Conservation (phyloP, 2,329 filamentous ascomycete genomes). For the Orbilia javanica region DNA sequence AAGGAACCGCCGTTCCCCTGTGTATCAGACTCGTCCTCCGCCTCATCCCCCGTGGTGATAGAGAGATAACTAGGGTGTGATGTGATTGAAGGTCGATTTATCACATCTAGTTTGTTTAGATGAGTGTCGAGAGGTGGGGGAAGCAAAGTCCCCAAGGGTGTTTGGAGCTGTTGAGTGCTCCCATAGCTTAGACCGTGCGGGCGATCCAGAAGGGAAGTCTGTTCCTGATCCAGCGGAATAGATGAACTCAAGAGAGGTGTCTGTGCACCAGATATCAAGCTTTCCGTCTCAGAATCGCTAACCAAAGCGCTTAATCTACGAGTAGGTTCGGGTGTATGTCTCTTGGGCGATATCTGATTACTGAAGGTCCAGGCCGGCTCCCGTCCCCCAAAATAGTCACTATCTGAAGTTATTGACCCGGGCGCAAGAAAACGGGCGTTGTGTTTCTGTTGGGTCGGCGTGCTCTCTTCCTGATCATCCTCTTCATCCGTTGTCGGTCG, state of each 20-base stretch:
- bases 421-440: conserved; percentile 45
- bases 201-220: conserved; percentile 38
- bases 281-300: conserved; percentile 51
- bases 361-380: conserved; percentile 43
- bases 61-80: conserved; percentile 54
- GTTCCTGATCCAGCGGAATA: conserved; percentile 54
- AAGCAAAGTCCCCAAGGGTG: conserved; percentile 11
- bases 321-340: conserved; percentile 27
- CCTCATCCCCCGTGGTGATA: conserved; percentile 54
- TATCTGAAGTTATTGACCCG: conserved; percentile 45
- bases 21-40: conserved; percentile 54
- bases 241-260: conserved; percentile 56
- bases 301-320: conserved; percentile 35
- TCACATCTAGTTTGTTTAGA: conserved; percentile 5
- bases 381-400: conserved; percentile 52
- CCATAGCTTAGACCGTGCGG: conserved; percentile 29
- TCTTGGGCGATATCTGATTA: conserved; percentile 46
- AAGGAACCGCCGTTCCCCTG: conserved; percentile 33
- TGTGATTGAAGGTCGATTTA: conserved; percentile 32
- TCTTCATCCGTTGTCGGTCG: conserved; percentile 45
- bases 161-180: conserved; percentile 23
- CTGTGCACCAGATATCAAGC: conserved; percentile 45
- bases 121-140: conserved; percentile 40
- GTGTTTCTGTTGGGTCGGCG: conserved; percentile 54
- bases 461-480: conserved; percentile 55